Percentiles rank a stretch among this genome's conserved stretches.
Conservation (phyloP, 768 basidiomycete species). For the Suillus alpinus region DNA sequence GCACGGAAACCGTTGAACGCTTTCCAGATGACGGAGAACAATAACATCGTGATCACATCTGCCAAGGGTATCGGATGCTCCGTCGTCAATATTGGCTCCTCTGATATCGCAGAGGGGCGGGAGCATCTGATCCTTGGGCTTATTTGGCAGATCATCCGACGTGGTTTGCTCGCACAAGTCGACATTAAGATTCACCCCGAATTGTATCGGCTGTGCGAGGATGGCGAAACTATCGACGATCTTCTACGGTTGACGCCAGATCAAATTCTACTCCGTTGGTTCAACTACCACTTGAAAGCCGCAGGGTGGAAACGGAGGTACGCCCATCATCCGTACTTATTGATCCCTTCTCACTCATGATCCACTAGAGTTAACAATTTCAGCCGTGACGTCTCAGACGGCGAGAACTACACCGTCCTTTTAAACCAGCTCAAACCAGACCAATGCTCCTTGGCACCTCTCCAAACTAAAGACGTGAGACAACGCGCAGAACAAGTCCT, state of each 20-base stretch:
- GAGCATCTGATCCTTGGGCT: slow-evolving; percentile 97
- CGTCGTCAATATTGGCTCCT: slow-evolving; percentile 96
- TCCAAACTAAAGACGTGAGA: slow-evolving; percentile 80
- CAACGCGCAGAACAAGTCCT: slow-evolving; percentile 91
- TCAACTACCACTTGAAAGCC: slow-evolving; percentile 97
- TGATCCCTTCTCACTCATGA: slow-evolving; percentile 3
- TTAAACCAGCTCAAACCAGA: slow-evolving; percentile 95
- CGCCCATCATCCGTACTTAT: background rate
- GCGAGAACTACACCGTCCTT: slow-evolving; percentile 96
- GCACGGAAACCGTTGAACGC: slow-evolving; percentile 85
- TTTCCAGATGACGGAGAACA: slow-evolving; percentile 99
- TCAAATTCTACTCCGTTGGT: slow-evolving; percentile 97
- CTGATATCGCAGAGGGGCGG: slow-evolving; percentile 87
- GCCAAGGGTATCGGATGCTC: slow-evolving; percentile 98
- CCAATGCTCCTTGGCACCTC: slow-evolving; percentile 85
- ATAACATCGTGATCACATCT: slow-evolving; percentile 98
- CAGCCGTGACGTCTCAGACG: slow-evolving; percentile 94
- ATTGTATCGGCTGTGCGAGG: slow-evolving; percentile 92
- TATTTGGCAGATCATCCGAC: slow-evolving; percentile 98
- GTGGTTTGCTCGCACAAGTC: slow-evolving; percentile 89
- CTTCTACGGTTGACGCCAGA: slow-evolving; percentile 91
- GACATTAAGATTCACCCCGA: slow-evolving; percentile 99
- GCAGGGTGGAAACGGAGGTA: slow-evolving; percentile 89
- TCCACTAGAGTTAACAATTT: slow-evolving; percentile 89
- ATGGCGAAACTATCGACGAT: slow-evolving; percentile 96